These are phyloP conservation scores for Lactifluus subvellereus DNA, from an alignment of 768 basidiomycete species.

Conservation along the genomic window DNA sequence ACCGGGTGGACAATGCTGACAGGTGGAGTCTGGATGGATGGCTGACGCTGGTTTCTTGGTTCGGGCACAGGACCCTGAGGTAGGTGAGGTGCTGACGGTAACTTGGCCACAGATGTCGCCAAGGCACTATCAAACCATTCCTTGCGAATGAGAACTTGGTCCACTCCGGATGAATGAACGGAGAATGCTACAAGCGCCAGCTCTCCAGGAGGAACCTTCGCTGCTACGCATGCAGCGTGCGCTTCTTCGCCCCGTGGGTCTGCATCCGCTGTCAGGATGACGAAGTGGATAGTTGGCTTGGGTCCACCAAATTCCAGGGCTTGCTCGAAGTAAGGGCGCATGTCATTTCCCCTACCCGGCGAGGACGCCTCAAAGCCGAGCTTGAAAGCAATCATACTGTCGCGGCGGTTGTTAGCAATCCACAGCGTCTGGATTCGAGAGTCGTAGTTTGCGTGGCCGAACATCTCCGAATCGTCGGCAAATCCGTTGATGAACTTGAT, in stretches of 20 bases:
- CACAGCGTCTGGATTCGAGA: conserved; percentile 79
- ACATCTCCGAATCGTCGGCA: conserved; percentile 78
- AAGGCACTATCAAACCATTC: conserved; percentile 81
- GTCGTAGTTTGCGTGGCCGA: conserved; percentile 83
- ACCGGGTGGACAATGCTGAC: conserved; percentile 18
- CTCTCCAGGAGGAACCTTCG: conserved; percentile 69
- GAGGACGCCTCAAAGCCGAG: conserved; percentile 58
- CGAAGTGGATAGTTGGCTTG: conserved; percentile 84
- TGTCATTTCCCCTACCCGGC: conserved; percentile 54
- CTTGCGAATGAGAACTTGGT: conserved; percentile 79
- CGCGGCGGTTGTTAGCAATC: conserved; percentile 81
- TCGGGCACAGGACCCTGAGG: conserved; percentile 28
- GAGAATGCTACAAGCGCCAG: conserved; percentile 81
- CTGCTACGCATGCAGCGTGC: conserved; percentile 76
- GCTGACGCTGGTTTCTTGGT: conserved; percentile 24
- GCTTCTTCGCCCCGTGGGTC: conserved; percentile 81
- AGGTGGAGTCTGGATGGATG: conserved; percentile 20
- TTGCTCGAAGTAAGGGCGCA: conserved; percentile 67
- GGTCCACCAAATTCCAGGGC: conserved; percentile 78
- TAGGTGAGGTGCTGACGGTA: conserved; percentile 42
- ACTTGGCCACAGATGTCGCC: conserved; percentile 49
- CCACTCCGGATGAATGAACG: conserved; percentile 85
- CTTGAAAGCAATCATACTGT: conserved; percentile 78
- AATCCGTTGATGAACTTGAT: conserved; percentile 68
- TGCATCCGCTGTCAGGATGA: conserved; percentile 78